Evolutionary conservation across 1,139 yeast genomes (phyloP), one percentile per base, ranked within the genome.

Genomic region (Schwanniomyces etchellsii): DNA sequence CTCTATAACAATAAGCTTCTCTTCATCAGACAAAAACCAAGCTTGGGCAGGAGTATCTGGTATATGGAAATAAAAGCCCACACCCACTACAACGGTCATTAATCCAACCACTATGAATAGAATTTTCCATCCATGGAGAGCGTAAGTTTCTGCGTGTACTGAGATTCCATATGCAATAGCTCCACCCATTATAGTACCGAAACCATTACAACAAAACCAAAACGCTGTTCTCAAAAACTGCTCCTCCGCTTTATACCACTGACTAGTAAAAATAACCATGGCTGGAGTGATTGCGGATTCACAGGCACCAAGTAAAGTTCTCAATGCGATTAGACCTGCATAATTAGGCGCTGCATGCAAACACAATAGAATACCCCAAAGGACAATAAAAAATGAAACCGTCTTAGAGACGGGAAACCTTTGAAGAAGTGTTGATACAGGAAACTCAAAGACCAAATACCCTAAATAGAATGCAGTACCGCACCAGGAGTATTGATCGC

Each of bases 281-380:
- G 77, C 76, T 2, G 81, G 83, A n/a, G 75, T 49, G 9, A 54
- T 42, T 27, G 74, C 63, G 23, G 74, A 62, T 45, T 78, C 85
- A 26, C 72, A 57, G 29, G 68, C 47, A 3, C 85, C 85, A 18
- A 76, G 40, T 12, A 55, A 23, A 3, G 53, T 46, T 30, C 61
- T 39, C 29, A 52, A 43, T 2, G 53, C 45, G 26, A 52, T 38
- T 33, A 56, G 50, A 4, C 52, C 59, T 25, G 49, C 47, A 32
- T 50, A 53, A 7, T 48, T 36, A 6, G 52, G 42, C 9, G 45
- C 48, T 3, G 55, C 41, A 29, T 50, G 55, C 22, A 53, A 42
- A 20, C 50, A 38, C 27, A 55, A 40, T 6, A 52, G 32, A 5
- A 47, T 27, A 4, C 59, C 60, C 62, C 61, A 57, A 4, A 45